Evolutionary conservation across 148 eudicot genomes (phyloP).

Genomic region (Gaultheria prostrata): DNA sequence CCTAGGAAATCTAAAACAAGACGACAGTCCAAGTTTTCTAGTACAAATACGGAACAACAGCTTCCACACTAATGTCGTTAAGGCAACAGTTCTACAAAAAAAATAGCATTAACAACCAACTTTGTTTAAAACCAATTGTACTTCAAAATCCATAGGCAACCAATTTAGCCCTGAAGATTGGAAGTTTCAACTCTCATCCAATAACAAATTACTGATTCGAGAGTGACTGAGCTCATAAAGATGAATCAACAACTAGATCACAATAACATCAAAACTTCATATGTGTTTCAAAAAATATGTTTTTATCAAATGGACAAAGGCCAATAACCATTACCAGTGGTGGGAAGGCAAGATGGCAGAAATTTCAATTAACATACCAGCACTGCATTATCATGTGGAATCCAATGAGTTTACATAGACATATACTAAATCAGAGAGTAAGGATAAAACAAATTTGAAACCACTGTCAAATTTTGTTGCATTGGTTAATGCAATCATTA

Average conservation of each 20-base stretch:
- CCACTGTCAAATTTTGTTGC: neutral
- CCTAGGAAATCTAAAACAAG: neutral
- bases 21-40: neutral
- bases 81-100: neutral
- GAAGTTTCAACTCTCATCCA: neutral
- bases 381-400: neutral
- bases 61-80: neutral
- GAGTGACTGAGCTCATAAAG: neutral
- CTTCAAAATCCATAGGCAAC: neutral
- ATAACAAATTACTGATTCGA: neutral
- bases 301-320: neutral
- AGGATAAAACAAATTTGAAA: neutral
- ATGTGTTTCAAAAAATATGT: neutral
- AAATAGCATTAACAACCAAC: neutral
- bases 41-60: neutral
- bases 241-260: neutral
- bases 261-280: neutral
- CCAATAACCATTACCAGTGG: neutral
- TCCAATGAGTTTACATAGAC: no score
- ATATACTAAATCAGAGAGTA: neutral
- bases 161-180: neutral
- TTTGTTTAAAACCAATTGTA: neutral
- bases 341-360: neutral
- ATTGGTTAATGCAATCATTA: neutral
- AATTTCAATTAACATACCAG: neutral